Evolutionary conservation across 768 basidiomycete genomes (phyloP).

Genomic region (Nevesoporus exiguus): DNA sequence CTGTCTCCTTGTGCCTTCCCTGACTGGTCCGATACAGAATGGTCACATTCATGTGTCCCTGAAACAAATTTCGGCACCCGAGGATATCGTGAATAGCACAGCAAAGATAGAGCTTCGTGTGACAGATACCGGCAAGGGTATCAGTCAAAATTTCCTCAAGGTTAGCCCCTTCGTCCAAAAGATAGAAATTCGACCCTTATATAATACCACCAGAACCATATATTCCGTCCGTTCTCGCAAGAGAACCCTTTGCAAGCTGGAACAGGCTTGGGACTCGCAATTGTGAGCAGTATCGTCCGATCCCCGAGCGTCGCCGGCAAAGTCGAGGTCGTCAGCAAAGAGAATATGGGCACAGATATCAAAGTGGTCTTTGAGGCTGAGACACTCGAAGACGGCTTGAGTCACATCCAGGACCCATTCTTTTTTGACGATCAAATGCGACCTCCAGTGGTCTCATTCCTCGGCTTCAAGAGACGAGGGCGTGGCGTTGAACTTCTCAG

Average conservation of each 20-base stretch:
- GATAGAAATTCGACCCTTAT: not conserved
- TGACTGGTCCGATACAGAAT: slow-evolving; percentile 42
- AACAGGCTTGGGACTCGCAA: slow-evolving; percentile 91
- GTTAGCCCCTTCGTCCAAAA: slow-evolving; percentile 34
- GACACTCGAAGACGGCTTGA: slow-evolving; percentile 38
- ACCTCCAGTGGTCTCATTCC: slow-evolving; percentile 58
- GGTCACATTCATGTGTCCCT: slow-evolving; percentile 87
- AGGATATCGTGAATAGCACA: slow-evolving; percentile 51
- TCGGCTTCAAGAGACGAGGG: slow-evolving; percentile 66
- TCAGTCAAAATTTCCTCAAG: slow-evolving; percentile 90
- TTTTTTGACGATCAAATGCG: slow-evolving; percentile 37
- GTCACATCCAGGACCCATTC: slow-evolving; percentile 45
- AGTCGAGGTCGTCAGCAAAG: slow-evolving; percentile 91
- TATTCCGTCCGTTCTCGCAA: slow-evolving; percentile 97
- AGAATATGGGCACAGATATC: slow-evolving; percentile 88
- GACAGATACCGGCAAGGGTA: slow-evolving; percentile 91
- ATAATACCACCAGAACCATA: slow-evolving; percentile 61
- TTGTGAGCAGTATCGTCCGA: slow-evolving; percentile 88
- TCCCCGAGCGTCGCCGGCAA: slow-evolving; percentile 86
- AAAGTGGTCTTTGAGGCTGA: slow-evolving; percentile 82
- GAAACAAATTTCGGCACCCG: slow-evolving; percentile 61
- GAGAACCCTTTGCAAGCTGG: slow-evolving; percentile 93
- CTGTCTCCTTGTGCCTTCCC: not conserved
- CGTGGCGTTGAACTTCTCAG: slow-evolving; percentile 67
- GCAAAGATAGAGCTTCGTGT: slow-evolving; percentile 82